These are phyloP conservation scores for Pleodorina starrii DNA, from an alignment of 139 green algal species.

Conservation along the genomic window DNA sequence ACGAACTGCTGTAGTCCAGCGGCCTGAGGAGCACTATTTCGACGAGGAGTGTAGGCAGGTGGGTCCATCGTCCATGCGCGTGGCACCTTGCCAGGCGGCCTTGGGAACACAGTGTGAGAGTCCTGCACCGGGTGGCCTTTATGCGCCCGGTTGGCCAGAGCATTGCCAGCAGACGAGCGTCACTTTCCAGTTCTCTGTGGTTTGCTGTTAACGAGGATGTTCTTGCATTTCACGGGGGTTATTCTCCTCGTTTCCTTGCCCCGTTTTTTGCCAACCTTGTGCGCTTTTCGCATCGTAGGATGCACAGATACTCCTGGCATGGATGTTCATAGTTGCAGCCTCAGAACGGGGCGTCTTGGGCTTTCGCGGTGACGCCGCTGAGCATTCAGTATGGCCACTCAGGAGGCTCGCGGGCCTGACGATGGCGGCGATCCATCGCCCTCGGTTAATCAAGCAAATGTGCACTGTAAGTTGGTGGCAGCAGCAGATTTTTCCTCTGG, in stretches of 20 bases:
- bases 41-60: not conserved
- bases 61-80: too few species aligned
- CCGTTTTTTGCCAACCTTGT: not conserved
- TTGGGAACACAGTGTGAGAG: too few species aligned
- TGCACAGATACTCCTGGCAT: not conserved
- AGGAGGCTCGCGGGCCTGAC: not conserved
- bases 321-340: not conserved
- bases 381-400: conserved; percentile 9
- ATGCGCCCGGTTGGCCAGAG: too few species aligned
- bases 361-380: not conserved
- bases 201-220: too few species aligned
- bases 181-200: too few species aligned
- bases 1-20: not conserved
- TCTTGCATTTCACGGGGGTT: too few species aligned
- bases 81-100: too few species aligned
- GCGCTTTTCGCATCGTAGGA: not conserved
- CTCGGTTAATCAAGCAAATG: not conserved
- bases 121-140: too few species aligned
- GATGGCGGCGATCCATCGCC: conserved; percentile 16
- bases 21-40: not conserved
- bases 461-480: conserved; percentile 13
- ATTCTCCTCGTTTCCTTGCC: not conserved
- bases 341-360: not conserved
- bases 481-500: not conserved
- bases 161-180: too few species aligned